Evolutionary conservation across 2,329 filamentous ascomycete genomes (phyloP).

Genomic region (Sporothrix pallida): DNA sequence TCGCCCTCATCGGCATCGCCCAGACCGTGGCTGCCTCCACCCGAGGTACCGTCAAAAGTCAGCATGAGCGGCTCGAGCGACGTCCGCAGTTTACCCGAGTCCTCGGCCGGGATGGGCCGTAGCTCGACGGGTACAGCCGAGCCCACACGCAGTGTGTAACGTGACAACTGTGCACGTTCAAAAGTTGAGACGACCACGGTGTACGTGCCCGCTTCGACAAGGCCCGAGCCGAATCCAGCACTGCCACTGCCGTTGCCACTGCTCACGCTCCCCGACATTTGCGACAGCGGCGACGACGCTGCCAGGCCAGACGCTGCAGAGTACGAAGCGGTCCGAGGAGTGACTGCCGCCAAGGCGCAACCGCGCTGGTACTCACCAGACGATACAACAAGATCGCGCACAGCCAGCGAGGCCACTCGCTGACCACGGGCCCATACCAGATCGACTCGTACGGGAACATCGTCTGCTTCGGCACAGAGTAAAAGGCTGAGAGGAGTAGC

Average conservation of each 20-base stretch:
- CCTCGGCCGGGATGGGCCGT: slow-evolving; percentile 69
- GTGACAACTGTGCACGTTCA: slow-evolving; percentile 75
- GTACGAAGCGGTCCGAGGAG: slow-evolving; percentile 42
- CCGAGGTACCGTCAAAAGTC: neutral
- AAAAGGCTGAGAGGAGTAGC: slow-evolving; percentile 72
- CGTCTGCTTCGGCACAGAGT: slow-evolving; percentile 68
- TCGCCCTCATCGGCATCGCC: slow-evolving; percentile 41
- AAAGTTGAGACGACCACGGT: slow-evolving; percentile 92
- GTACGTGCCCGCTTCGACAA: slow-evolving; percentile 74
- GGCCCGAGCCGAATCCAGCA: slow-evolving; percentile 35
- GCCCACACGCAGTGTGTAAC: slow-evolving; percentile 74
- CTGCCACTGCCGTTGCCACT: slow-evolving; percentile 33
- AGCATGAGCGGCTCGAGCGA: slow-evolving; percentile 59
- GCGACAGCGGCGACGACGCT: slow-evolving; percentile 40
- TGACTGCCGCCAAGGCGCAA: slow-evolving; percentile 69
- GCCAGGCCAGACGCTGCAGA: neutral
- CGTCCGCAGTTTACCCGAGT: slow-evolving; percentile 73
- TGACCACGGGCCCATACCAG: slow-evolving; percentile 73
- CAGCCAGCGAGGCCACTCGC: slow-evolving; percentile 70
- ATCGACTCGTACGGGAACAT: slow-evolving; percentile 82
- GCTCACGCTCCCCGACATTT: slow-evolving; percentile 25
- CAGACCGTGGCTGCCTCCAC: neutral
- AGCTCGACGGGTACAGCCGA: slow-evolving; percentile 65
- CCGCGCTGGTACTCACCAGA: slow-evolving; percentile 89
- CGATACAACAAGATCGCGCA: slow-evolving; percentile 78